phyloP scores from a whole-genome alignment of 148 eudicot species.

The Polygonum aviculare region DNA sequence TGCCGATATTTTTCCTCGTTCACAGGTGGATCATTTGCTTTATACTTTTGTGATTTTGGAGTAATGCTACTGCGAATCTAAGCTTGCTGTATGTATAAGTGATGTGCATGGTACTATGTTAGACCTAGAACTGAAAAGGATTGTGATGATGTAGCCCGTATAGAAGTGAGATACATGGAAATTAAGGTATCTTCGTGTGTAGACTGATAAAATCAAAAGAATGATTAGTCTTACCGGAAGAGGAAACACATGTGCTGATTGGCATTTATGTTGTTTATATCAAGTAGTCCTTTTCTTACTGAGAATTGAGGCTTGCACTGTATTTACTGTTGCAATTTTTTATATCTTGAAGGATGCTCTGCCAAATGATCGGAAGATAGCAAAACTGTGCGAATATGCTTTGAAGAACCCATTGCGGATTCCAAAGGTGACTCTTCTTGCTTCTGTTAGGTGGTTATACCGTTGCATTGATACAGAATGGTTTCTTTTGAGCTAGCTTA shows the following conservation, averaged over 20 bases:
- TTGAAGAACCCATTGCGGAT: conserved; percentile 69
- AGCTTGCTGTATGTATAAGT: neutral
- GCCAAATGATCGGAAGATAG: conserved; percentile 83
- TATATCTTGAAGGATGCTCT: conserved; percentile 51
- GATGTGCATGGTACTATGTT: neutral
- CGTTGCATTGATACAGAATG: neutral
- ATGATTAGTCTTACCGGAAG: neutral
- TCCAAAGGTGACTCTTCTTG: conserved; percentile 50
- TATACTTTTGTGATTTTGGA: neutral
- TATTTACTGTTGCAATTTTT: conserved; percentile 5
- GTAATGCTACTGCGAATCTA: neutral
- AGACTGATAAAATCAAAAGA: neutral
- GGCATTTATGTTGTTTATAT: neutral
- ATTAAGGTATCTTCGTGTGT: neutral
- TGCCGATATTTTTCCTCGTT: conserved; percentile 64
- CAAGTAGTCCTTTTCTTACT: neutral
- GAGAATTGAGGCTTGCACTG: neutral
- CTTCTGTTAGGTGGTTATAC: neutral
- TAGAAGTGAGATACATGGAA: neutral
- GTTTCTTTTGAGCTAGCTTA: neutral
- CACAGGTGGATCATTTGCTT: conserved; percentile 43
- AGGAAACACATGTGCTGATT: neutral
- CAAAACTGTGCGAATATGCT: conserved; percentile 83
- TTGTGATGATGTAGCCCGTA: neutral
- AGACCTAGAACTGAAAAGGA: neutral